Evolutionary conservation across 2,329 filamentous ascomycete species (phyloP), one percentile per base, ranked within the genome.

Genomic region (Aspergillus sclerotialis): DNA sequence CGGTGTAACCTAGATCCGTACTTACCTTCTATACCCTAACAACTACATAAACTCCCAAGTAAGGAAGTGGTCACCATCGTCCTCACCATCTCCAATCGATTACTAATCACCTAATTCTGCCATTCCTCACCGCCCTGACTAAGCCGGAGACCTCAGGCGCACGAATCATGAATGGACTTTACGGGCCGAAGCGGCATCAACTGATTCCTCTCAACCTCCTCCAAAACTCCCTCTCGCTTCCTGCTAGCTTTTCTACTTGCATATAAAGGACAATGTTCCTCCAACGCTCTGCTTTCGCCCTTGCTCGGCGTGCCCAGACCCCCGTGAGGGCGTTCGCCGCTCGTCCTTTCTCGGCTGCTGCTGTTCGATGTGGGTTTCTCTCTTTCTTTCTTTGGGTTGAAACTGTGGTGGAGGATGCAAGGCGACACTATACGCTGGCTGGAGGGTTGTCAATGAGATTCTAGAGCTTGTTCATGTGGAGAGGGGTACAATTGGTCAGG

Each of bases 331-430:
- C 62, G 42, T 38, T 67, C 45, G 56, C 62, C 46, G 52, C 54
- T 41, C 65, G 67, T 52, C 57, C 64, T 8, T 69, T 69, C 53
- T 61, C 65, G 37, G 62, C 64, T 32, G 61, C 64, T 38, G 46
- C 67, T 44, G 47, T 58, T 49, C 65, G 64, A 53, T 53, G 67
- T 70, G 66, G 49, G 67, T 69, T n/a, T n/a, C n/a, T n/a, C n/a
- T n/a, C n/a, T n/a, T n/a, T n/a, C n/a, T n/a, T n/a, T n/a, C n/a
- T n/a, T n/a, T n/a, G 27, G 27, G 17, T 13, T 5, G n/a, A 14
- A 11, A 16, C 17, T 13, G 27, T 17, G 27, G 2, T 29, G 6
- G 27, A 11, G 7, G 27, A 13, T 28, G 25, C 34, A 34, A 35
- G 32, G 28, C 39, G n/a, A n/a, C n/a, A n/a, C n/a, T n/a, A n/a